These are phyloP conservation scores for Phoma sp. DNA, from an alignment of 2,329 filamentous ascomycete genomes.

Conservation along the genomic window DNA sequence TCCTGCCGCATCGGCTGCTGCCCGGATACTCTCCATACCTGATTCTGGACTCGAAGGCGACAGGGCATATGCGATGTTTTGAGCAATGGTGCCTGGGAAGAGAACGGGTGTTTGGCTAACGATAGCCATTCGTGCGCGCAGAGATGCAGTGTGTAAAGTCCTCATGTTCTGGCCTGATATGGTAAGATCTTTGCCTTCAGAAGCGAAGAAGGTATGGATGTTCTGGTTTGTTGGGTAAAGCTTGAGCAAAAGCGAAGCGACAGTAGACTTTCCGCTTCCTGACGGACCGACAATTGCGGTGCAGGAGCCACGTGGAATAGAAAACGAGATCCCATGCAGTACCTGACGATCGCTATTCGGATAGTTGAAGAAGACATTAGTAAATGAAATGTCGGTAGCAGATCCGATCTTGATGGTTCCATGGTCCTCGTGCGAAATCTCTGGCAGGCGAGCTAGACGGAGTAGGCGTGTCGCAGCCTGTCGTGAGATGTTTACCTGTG, in stretches of 20 bases:
- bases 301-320: constrained; percentile 66
- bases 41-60: constrained; percentile 59
- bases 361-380: constrained; percentile 73
- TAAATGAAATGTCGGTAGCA: constrained; percentile 64
- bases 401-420: constrained; percentile 54
- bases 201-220: not conserved
- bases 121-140: constrained; percentile 68
- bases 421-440: constrained; percentile 63
- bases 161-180: constrained; percentile 65
- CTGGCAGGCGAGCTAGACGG: constrained; percentile 67
- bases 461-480: constrained; percentile 76
- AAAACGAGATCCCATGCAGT: constrained; percentile 69
- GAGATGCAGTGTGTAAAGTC: constrained; percentile 63
- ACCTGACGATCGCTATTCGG: constrained; percentile 62
- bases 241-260: constrained; percentile 75
- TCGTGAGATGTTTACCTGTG: constrained; percentile 77
- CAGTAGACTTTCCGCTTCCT: constrained; percentile 89
- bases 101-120: constrained; percentile 75
- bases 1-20: constrained; percentile 62
- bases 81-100: constrained; percentile 76
- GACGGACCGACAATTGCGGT: constrained; percentile 83
- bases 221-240: constrained; percentile 61
- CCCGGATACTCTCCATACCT: constrained; percentile 52
- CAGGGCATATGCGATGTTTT: constrained; percentile 85
- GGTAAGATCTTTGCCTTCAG: constrained; percentile 52